Conservation (phyloP, 371 early-diverging fungal genomes). For the Umbelopsis sp. region DNA sequence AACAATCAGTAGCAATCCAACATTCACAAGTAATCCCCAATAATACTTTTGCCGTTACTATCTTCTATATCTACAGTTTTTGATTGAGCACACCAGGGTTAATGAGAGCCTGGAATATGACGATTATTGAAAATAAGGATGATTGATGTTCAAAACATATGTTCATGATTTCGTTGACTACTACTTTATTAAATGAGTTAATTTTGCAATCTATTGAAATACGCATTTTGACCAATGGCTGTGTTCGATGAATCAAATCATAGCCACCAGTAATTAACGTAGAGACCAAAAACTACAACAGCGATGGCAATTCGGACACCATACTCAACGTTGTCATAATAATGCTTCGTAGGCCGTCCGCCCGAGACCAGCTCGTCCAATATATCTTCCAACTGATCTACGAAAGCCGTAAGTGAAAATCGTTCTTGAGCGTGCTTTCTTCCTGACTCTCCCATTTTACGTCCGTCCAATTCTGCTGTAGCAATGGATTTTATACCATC, state of each 20-base stretch:
- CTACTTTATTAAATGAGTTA: neutral
- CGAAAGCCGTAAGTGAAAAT: constrained; percentile 75
- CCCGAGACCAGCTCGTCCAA: constrained; percentile 42
- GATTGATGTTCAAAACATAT: too few relatives aligned
- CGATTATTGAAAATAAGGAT: too few relatives aligned
- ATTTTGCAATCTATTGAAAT: neutral
- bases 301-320: constrained; percentile 29
- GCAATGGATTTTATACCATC: constrained; percentile 58
- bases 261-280: constrained; percentile 30
- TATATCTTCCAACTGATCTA: constrained; percentile 65
- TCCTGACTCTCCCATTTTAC: constrained; percentile 66
- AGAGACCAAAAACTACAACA: constrained; percentile 24
- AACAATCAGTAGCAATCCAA: neutral
- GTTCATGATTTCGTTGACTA: too few relatives aligned
- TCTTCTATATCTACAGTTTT: neutral
- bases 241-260: neutral
- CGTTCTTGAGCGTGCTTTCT: constrained; percentile 60
- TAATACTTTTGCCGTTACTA: neutral
- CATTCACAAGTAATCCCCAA: neutral
- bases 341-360: constrained; percentile 24
- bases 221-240: too few relatives aligned
- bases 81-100: neutral
- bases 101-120: too few relatives aligned
- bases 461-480: constrained; percentile 29
- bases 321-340: constrained; percentile 33